Evolutionary conservation across 1,284 basidiomycete species (phyloP).

Genomic region (Cutaneotrichosporon sp.): DNA sequence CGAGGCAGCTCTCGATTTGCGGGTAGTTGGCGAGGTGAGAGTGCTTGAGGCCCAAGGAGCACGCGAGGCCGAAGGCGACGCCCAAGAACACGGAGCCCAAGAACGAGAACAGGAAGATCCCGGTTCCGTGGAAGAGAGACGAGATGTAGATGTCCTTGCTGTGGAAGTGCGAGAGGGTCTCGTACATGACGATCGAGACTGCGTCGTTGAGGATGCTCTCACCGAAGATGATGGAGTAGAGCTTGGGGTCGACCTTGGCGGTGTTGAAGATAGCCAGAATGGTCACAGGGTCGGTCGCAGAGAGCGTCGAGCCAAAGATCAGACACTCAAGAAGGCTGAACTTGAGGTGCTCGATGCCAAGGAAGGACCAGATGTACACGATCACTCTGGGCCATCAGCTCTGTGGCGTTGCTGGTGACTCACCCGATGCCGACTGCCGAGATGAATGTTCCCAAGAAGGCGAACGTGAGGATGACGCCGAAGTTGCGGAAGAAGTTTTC

Average conservation of each 20-base stretch:
- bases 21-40: conserved; percentile 85
- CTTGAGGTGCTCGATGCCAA: conserved; percentile 79
- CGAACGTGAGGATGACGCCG: conserved; percentile 94
- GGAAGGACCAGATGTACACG: conserved; percentile 90
- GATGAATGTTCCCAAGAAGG: conserved; percentile 95
- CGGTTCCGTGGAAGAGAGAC: conserved; percentile 91
- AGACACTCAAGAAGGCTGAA: conserved; percentile 87
- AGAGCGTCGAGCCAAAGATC: conserved; percentile 93
- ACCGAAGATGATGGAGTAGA: conserved; percentile 97
- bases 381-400: conserved; percentile 62
- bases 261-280: conserved; percentile 99
- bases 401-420: conserved; percentile 18
- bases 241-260: conserved; percentile 96
- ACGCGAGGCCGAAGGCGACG: conserved; percentile 81
- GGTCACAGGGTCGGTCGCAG: conserved; percentile 97
- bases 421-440: conserved; percentile 95
- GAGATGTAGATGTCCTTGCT: conserved; percentile 76
- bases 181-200: conserved; percentile 99
- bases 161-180: conserved; percentile 90
- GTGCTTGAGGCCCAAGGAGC: conserved; percentile 94
- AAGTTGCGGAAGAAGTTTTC: conserved; percentile 98
- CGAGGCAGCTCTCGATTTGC: conserved; percentile 90
- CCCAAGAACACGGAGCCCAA: conserved; percentile 91
- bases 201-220: conserved; percentile 98
- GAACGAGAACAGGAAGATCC: conserved; percentile 95